Percentiles rank a stretch among this genome's conserved stretches.
phyloP scores from a whole-genome alignment of 306 rosid species.

The Quercus dentata region DNA sequence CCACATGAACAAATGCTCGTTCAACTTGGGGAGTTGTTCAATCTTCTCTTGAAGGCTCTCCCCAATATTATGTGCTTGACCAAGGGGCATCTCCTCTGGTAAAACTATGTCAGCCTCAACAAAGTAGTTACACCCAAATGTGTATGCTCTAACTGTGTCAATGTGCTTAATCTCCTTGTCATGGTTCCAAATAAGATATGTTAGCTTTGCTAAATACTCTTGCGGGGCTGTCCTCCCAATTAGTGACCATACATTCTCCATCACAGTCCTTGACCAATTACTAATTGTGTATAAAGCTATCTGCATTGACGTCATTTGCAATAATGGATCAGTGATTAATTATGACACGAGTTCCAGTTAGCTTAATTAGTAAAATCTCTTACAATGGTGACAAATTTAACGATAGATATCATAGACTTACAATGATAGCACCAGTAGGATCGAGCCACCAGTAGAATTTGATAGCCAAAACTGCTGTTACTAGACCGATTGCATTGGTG shows the following conservation, averaged over 20 bases:
- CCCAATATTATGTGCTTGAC: constrained; percentile 78
- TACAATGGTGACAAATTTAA: too few species aligned
- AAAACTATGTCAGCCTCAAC: constrained; percentile 85
- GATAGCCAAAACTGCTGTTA: constrained; percentile 74
- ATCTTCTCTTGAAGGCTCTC: constrained; percentile 89
- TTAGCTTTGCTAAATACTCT: constrained; percentile 76
- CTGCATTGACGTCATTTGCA: constrained; percentile 26
- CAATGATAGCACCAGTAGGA: constrained; percentile 77
- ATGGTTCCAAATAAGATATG: constrained; percentile 86
- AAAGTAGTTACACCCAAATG: constrained; percentile 75
- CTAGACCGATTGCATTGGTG: constrained; percentile 76
- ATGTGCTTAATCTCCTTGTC: constrained; percentile 68
- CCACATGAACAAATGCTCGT: constrained; percentile 94
- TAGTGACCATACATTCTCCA: constrained; percentile 87
- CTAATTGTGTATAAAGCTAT: constrained; percentile 80
- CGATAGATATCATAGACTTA: constrained; percentile 2
- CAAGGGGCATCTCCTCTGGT: constrained; percentile 55
- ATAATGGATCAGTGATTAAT: not conserved
- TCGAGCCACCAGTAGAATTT: constrained; percentile 88
- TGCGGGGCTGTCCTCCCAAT: constrained; percentile 83
- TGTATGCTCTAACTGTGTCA: constrained; percentile 74
- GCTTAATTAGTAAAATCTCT: too few species aligned
- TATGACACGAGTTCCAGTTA: too few species aligned
- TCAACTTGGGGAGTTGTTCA: constrained; percentile 71
- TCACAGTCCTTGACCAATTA: constrained; percentile 82